These are phyloP conservation scores for Nemania diffusa DNA, from an alignment of 2,329 filamentous ascomycete genomes.

Conservation along the genomic window DNA sequence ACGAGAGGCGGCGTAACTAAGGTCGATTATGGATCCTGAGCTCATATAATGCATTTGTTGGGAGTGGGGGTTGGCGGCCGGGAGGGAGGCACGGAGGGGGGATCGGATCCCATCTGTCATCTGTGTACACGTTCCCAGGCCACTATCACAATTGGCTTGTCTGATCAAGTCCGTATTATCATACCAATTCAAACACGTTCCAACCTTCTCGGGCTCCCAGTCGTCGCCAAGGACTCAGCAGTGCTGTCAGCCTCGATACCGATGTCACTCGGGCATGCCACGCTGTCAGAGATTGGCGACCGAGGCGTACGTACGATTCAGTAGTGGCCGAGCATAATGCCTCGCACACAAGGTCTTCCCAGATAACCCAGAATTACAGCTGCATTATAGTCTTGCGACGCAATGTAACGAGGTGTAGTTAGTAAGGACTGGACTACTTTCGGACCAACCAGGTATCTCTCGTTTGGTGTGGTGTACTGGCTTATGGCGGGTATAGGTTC, in stretches of 20 bases:
- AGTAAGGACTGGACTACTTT: not conserved
- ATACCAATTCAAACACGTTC: not conserved
- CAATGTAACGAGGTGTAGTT: not conserved
- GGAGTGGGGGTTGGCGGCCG: not conserved
- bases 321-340: not conserved
- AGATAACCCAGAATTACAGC: not conserved
- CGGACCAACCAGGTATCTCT: not conserved
- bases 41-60: not conserved
- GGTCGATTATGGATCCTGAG: not conserved
- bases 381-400: not conserved
- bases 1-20: not conserved
- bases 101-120: slow-evolving; percentile 4
- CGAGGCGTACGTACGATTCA: not conserved
- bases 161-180: not conserved
- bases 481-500: not conserved
- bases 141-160: not conserved
- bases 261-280: too few species aligned
- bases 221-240: not conserved
- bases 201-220: not conserved
- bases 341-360: not conserved
- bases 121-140: not conserved
- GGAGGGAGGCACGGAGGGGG: not conserved
- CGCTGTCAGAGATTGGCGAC: not conserved
- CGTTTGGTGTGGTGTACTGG: too few species aligned
- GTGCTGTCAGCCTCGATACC: too few species aligned